A percentile compares a stretch with the other conserved stretches of the same genome.
Conservation (phyloP, 2,329 filamentous ascomycete species). For the Fonsecaea erecta region DNA sequence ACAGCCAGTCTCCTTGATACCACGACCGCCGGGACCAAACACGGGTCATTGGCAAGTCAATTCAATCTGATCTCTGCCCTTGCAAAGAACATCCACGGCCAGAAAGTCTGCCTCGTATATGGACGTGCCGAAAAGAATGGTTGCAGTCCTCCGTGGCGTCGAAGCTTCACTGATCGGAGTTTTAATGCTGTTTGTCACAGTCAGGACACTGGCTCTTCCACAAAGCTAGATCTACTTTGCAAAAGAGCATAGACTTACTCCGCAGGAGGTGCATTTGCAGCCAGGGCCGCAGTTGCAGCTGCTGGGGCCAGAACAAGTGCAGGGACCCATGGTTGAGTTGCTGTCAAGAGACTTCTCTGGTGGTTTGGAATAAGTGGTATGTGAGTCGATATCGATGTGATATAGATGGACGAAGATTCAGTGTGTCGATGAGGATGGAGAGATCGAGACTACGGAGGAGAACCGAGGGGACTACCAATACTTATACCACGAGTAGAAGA, state of each 20-base stretch:
- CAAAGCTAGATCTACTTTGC: background rate
- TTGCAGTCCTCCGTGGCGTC: background rate
- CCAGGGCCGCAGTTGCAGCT: conserved; percentile 26
- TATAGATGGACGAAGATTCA: background rate
- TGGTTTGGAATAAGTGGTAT: background rate
- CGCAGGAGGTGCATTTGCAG: conserved; percentile 29
- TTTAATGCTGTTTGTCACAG: background rate
- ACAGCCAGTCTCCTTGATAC: background rate
- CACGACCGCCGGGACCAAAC: background rate
- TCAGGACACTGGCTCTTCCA: background rate
- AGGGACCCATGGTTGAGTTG: conserved; percentile 22
- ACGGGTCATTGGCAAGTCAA: background rate
- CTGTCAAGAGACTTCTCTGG: background rate
- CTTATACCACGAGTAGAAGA: background rate
- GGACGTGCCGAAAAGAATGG: background rate
- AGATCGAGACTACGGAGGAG: background rate
- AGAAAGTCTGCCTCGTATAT: background rate
- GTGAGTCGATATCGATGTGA: background rate
- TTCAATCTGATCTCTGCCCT: background rate
- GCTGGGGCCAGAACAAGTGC: conserved; percentile 24
- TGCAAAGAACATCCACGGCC: background rate
- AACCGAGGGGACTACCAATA: background rate
- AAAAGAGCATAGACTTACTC: conserved; percentile 12
- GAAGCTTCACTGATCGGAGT: background rate
- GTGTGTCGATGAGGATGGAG: background rate